These are phyloP conservation scores for Podospora pseudopauciseta DNA, from an alignment of 495 filamentous ascomycete genomes.

Conservation along the genomic window DNA sequence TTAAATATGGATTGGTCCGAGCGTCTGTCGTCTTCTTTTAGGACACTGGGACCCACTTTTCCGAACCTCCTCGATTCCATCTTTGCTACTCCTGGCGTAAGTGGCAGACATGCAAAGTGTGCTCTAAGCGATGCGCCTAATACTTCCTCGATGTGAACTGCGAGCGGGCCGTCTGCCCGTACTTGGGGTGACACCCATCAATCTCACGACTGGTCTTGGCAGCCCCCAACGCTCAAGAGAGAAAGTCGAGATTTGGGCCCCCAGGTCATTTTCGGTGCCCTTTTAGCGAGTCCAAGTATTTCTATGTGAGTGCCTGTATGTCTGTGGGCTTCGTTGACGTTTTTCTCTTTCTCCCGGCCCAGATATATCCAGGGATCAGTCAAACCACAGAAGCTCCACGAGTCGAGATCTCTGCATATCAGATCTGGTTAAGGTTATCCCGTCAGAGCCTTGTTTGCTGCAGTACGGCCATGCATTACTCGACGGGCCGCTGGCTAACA, in stretches of 20 bases:
- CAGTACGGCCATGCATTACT: neutral
- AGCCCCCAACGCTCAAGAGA: neutral
- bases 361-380: neutral
- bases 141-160: neutral
- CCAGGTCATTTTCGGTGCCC: neutral
- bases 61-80: neutral
- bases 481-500: constrained; percentile 5
- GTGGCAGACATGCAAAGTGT: neutral
- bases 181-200: neutral
- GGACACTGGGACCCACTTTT: neutral
- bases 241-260: neutral
- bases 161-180: neutral
- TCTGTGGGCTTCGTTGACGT: neutral
- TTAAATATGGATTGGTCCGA: constrained; percentile 16
- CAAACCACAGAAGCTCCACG: neutral
- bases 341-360: neutral
- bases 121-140: neutral
- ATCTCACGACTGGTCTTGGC: neutral
- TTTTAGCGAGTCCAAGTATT: neutral
- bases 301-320: neutral
- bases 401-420: neutral
- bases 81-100: neutral
- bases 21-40: constrained; percentile 12
- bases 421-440: constrained; percentile 5
- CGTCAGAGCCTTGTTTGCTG: constrained; percentile 9